Base-by-base conservation (phyloP, 441 rosid species). In the Gossypium davidsonii region DNA sequence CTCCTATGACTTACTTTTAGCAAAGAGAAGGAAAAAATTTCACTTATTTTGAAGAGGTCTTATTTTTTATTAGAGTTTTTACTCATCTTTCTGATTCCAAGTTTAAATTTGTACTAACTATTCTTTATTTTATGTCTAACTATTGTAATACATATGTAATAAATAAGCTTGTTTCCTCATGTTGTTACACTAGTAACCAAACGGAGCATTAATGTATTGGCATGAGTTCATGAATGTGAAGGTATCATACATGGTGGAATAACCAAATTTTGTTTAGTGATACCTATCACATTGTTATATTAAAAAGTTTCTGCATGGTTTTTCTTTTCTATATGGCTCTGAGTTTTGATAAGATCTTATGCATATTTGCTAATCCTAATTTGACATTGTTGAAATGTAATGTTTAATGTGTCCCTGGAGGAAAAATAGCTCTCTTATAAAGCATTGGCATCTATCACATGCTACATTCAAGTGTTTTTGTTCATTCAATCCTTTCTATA, bases 371-470 rank as follows among this genome's bases (percentile, higher is more conserved):
- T 37, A 62, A 62, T 62, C 67, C 51, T 20, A 18, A 25, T 57
- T 64, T 20, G 53, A 42, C 10, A 34, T 11, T 20, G 53, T 21
- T 34, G 67, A 18, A 11, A 17, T 37, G 26, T 37, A 63, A 4
- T 64, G 52, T 20, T 64, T 18, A 39, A 39, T 9, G 25, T 39
- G n/a, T 39, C 52, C 46, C 10, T 64, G 28, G 25, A 17, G 51
- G 49, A 10, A 57, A 17, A 63, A 9, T 37, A 37, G 49, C 18
- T 60, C 42, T 34, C 23, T 34, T 37, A 4, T 37, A 63, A 17
- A 63, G 67, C 67, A 37, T 10, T 63, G 67, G n/a, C 37, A 63
- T 37, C 67, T 63, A 17, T 63, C 15, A 37, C 49, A 34, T 34
- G 48, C 14, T 34, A 62, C 65, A 62, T 8, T 34, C 15, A 63